Evolutionary conservation across 179 eudicot species (phyloP), one percentile per base, ranked within the genome.

Genomic region (Beta corolliflora): DNA sequence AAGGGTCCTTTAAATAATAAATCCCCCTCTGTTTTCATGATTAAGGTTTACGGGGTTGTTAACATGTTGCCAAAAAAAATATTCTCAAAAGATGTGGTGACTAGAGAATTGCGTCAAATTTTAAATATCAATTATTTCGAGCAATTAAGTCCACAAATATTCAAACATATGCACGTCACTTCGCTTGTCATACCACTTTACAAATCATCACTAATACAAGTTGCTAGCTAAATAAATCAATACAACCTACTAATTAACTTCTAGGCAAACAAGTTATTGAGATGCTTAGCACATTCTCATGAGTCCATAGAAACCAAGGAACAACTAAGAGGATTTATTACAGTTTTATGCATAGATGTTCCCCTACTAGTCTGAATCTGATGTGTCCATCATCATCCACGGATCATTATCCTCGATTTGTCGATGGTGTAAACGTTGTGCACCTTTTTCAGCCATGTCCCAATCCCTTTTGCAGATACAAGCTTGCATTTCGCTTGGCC

Each of bases 391-490:
- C 44, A 66, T 65, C 25, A 53, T 52, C 80, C 36, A 44, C 13
- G 19, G 48, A 18, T 67, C 74, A 10, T 31, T n/a, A 0, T 55
- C 19, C 3, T 29, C 21, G 29, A 14, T 1, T 4, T 54, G 60
- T 52, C 5, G 63, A 67, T 5, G 53, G 0, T 70, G 54, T 4
- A 45, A 70, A 19, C 45, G 12, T 31, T 53, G 81, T 19, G 15
- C 16, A n/a, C 81, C 6, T n/a, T 67, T 44, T 52, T 13, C 64
- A 29, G 52, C 65, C 65, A 36, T 25, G 48, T 78, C 74, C 81
- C 74, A 78, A 54, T 78, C 74, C 19, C 46, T 36, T 78, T 67
- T 66, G 81, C 81, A 78, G 9, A 78, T 68, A 46, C 81, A 78
- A 12, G 72, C 65, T 53, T 36, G 14, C 16, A 68, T 36, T 21